Evolutionary conservation across 805 yeast species (phyloP).

Genomic region (Wickerhamiella hasegawae): DNA sequence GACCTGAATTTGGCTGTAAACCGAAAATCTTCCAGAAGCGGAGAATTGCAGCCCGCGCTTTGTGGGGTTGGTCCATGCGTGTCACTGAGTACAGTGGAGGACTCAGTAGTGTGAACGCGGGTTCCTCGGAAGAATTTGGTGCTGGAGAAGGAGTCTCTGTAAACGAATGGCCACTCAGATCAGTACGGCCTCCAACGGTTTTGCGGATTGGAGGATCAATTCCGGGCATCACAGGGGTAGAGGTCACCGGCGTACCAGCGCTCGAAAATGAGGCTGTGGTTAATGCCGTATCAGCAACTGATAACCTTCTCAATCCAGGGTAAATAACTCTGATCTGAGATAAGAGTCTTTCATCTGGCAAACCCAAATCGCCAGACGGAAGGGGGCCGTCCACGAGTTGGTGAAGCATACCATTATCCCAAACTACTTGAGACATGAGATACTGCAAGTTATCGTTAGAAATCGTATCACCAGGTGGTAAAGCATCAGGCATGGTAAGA

Average conservation of each 20-base stretch:
- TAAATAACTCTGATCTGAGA: constrained; percentile 2
- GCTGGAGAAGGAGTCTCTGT: not conserved
- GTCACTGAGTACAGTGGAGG: constrained; percentile 20
- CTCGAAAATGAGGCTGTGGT: not conserved
- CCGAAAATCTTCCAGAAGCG: constrained; percentile 27
- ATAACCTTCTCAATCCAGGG: constrained; percentile 1
- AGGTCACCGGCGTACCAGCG: not conserved
- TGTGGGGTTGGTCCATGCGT: constrained; percentile 17
- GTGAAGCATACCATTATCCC: constrained; percentile 20
- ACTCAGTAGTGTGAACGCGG: constrained; percentile 10
- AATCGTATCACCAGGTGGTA: too few relatives aligned
- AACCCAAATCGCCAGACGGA: not conserved
- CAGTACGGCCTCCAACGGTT: not conserved
- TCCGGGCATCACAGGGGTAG: constrained; percentile 3
- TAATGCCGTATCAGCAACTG: constrained; percentile 1
- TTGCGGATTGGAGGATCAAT: too few relatives aligned
- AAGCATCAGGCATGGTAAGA: not conserved
- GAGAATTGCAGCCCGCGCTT: constrained; percentile 23
- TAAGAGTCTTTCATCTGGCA: constrained; percentile 4
- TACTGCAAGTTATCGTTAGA: constrained; percentile 6
- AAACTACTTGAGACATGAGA: constrained; percentile 22
- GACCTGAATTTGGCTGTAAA: constrained; percentile 19
- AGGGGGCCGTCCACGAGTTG: constrained; percentile 9
- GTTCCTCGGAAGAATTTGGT: not conserved
- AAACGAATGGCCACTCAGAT: not conserved